phyloP scores from a whole-genome alignment of 345 rosid genomes.

The Kandelia obovata region DNA sequence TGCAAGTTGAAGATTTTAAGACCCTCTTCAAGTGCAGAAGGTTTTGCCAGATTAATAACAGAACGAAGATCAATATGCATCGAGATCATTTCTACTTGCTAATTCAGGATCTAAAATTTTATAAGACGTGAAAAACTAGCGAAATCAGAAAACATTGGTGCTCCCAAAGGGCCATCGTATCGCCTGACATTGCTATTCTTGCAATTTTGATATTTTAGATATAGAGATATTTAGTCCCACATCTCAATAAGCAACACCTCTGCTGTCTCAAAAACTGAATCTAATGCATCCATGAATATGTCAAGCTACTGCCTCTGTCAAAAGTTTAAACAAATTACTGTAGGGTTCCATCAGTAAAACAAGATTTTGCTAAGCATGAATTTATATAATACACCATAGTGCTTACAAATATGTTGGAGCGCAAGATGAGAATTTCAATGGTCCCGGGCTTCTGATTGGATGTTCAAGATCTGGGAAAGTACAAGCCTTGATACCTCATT shows the following conservation, averaged over 20 bases:
- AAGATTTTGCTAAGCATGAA: neutral
- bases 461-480: conserved; percentile 69
- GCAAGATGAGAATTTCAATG: conserved; percentile 27
- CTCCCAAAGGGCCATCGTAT: neutral
- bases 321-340: neutral
- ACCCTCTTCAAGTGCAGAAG: no score
- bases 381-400: neutral
- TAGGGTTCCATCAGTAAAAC: neutral
- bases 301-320: neutral
- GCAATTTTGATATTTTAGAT: neutral
- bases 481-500: conserved; percentile 79
- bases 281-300: neutral
- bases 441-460: conserved; percentile 63
- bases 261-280: neutral
- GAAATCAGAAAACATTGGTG: neutral
- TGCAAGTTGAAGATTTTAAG: no score
- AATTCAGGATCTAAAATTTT: neutral
- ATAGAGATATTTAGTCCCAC: neutral
- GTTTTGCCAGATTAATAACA: neutral
- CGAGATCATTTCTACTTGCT: neutral
- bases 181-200: no score
- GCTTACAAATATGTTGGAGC: neutral
- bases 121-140: neutral
- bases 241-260: neutral
- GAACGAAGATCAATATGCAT: neutral